Evolutionary conservation across 345 rosid species (phyloP).

Genomic region (Aethionema arabicum): DNA sequence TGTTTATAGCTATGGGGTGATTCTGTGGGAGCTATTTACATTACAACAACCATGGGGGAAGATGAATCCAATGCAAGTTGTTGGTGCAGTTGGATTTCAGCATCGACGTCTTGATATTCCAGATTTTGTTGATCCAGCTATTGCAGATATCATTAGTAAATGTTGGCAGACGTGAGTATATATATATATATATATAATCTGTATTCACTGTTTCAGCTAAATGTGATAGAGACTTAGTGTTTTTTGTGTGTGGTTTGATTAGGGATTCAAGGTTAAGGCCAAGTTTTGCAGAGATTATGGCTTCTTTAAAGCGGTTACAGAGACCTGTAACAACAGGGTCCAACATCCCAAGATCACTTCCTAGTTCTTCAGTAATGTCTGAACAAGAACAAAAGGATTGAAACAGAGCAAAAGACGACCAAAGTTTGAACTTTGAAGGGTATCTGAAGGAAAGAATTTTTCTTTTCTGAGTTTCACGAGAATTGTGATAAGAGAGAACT

Average conservation of each 20-base stretch:
- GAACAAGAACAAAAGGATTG: slow-evolving; percentile 33
- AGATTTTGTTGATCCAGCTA: slow-evolving; percentile 56
- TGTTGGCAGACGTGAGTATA: slow-evolving; percentile 96
- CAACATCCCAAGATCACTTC: slow-evolving; percentile 46
- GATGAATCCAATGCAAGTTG: slow-evolving; percentile 99
- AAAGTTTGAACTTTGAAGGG: slow-evolving; percentile 22
- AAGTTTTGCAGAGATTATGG: slow-evolving; percentile 88
- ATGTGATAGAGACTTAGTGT: slow-evolving; percentile 7
- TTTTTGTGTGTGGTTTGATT: slow-evolving; percentile 10
- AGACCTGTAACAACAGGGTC: slow-evolving; percentile 59
- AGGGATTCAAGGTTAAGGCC: slow-evolving; percentile 93
- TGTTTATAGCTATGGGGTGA: slow-evolving; percentile 96
- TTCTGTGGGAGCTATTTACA: slow-evolving; percentile 86
- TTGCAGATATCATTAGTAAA: slow-evolving; percentile 70
- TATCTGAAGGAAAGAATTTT: not conserved
- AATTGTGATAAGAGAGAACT: slow-evolving; percentile 11
- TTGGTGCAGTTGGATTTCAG: slow-evolving; percentile 97
- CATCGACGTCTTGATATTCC: slow-evolving; percentile 96
- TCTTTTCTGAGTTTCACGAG: slow-evolving; percentile 9
- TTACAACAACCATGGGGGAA: slow-evolving; percentile 95
- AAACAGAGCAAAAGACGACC: not conserved
- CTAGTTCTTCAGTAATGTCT: slow-evolving; percentile 15
- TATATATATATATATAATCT: not conserved
- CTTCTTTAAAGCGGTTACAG: slow-evolving; percentile 79
- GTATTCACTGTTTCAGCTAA: slow-evolving; percentile 1